phyloP scores from a whole-genome alignment of 108 stramenopile genomes.

The Phaeodactylum tricornutum region DNA sequence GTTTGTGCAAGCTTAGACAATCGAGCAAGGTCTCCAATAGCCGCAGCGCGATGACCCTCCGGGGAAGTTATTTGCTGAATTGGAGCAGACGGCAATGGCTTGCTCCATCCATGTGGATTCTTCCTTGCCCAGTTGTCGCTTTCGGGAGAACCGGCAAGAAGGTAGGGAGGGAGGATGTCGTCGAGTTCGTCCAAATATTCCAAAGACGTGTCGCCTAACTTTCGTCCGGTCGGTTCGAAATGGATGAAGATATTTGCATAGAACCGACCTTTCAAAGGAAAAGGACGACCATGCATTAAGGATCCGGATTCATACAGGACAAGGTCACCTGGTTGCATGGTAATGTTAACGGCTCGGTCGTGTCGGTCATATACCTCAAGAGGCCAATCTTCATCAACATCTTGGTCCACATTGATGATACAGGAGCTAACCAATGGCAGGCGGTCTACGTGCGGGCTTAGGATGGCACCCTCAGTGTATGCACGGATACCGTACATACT shows the following conservation, averaged over 20 bases:
- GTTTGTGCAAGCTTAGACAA: constrained; percentile 17
- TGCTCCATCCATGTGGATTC: constrained; percentile 44
- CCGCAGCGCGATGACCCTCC: constrained; percentile 44
- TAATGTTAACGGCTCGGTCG: constrained; percentile 78
- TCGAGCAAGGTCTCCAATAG: constrained; percentile 24
- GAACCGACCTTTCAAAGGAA: constrained; percentile 68
- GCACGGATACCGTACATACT: constrained; percentile 86
- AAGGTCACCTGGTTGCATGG: constrained; percentile 87
- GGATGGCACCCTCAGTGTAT: constrained; percentile 73
- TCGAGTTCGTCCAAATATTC: constrained; percentile 21
- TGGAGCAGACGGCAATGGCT: constrained; percentile 20
- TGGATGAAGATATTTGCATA: constrained; percentile 79
- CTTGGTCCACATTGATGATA: constrained; percentile 87
- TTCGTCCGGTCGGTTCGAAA: constrained; percentile 67
- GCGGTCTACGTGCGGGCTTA: constrained; percentile 89
- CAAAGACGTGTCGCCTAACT: constrained; percentile 10
- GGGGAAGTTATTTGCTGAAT: constrained; percentile 20
- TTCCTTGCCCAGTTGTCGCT: constrained; percentile 29
- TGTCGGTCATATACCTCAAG: constrained; percentile 80
- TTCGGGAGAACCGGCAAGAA: constrained; percentile 31
- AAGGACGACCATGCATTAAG: constrained; percentile 70
- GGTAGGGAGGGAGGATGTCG: constrained; percentile 43
- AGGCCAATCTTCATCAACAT: constrained; percentile 89
- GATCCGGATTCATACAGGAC: constrained; percentile 72
- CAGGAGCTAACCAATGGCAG: constrained; percentile 80